phyloP scores from a whole-genome alignment of 805 yeast species.

The Pichia ethanolica region DNA sequence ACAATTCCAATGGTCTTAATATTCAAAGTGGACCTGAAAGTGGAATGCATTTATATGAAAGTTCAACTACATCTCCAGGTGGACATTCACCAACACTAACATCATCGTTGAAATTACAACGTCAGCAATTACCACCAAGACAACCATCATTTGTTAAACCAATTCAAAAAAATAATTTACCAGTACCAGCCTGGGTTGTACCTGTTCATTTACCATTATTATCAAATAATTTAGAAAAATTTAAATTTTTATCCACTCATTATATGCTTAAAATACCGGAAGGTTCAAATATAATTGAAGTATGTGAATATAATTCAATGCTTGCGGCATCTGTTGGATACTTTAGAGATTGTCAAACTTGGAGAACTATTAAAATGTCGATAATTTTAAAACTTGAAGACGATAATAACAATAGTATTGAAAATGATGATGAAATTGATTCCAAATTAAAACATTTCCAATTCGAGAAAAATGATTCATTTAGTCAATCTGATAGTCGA shows the following conservation, averaged over 20 bases:
- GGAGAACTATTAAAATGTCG: slow-evolving; percentile 51
- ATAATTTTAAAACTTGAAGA: slow-evolving; percentile 28
- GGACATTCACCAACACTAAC: slow-evolving; percentile 4
- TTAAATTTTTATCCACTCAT: slow-evolving; percentile 42
- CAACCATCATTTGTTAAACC: slow-evolving; percentile 14
- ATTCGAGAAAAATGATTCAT: slow-evolving; percentile 16
- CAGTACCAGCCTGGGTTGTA: slow-evolving; percentile 29
- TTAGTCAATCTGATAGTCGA: slow-evolving; percentile 9
- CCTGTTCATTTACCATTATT: slow-evolving; percentile 38
- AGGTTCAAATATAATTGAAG: slow-evolving; percentile 44
- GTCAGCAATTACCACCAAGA: slow-evolving; percentile 15
- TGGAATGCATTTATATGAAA: slow-evolving; percentile 6
- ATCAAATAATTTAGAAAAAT: slow-evolving; percentile 34
- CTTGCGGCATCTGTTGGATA: slow-evolving; percentile 45
- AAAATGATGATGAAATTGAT: slow-evolving; percentile 10
- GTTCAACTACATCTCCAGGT: not conserved
- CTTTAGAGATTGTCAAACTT: slow-evolving; percentile 52
- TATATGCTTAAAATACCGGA: slow-evolving; percentile 42
- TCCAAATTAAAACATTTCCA: slow-evolving; percentile 7
- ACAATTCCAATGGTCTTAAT: not conserved
- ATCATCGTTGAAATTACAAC: slow-evolving; percentile 7
- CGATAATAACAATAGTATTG: not conserved
- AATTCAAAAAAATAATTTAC: not conserved
- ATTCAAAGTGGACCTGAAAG: not conserved
- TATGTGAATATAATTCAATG: slow-evolving; percentile 50